A percentile compares a stretch with the other conserved stretches of the same genome.
These are phyloP conservation scores for Asterionellopsis glacialis DNA, from an alignment of 108 stramenopile species.

Conservation along the genomic window DNA sequence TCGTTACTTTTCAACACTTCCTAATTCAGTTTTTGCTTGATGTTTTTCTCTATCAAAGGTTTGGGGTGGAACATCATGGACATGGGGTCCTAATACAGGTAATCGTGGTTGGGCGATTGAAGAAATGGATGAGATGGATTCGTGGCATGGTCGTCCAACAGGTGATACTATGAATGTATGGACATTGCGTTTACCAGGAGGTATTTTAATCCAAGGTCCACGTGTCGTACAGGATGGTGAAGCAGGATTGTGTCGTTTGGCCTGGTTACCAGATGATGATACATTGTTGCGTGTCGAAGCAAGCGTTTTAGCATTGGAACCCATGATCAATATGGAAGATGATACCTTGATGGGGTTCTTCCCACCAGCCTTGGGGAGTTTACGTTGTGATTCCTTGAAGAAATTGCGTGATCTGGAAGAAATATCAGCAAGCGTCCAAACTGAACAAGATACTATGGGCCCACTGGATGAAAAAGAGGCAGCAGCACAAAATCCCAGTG, in stretches of 20 bases:
- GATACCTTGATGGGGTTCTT: slow-evolving; percentile 70
- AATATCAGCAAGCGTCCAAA: neutral
- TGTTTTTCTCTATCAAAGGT: too few relatives aligned
- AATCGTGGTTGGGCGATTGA: slow-evolving; percentile 76
- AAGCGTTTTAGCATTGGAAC: slow-evolving; percentile 71
- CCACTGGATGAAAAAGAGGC: neutral
- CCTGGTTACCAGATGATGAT: slow-evolving; percentile 78
- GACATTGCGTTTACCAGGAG: slow-evolving; percentile 70
- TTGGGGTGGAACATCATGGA: too few relatives aligned
- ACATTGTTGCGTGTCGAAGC: slow-evolving; percentile 77
- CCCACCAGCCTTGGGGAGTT: slow-evolving; percentile 67
- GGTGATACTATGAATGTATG: slow-evolving; percentile 48
- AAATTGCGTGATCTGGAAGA: slow-evolving; percentile 71
- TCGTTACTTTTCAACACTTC: too few relatives aligned
- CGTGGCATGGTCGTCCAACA: slow-evolving; percentile 74
- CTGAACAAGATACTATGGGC: slow-evolving; percentile 2
- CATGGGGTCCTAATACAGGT: slow-evolving; percentile 75
- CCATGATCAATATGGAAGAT: slow-evolving; percentile 54
- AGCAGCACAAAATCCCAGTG: neutral
- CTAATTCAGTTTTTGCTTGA: too few relatives aligned
- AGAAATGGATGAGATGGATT: slow-evolving; percentile 75
- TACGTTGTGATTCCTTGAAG: slow-evolving; percentile 73
- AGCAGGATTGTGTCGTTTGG: slow-evolving; percentile 67
- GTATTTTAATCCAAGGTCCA: slow-evolving; percentile 71
- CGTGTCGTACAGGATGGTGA: slow-evolving; percentile 50